Percentiles rank a stretch among this genome's conserved stretches.
These are phyloP conservation scores for Penicillium silybi DNA, from an alignment of 495 filamentous ascomycete genomes.

Conservation along the genomic window DNA sequence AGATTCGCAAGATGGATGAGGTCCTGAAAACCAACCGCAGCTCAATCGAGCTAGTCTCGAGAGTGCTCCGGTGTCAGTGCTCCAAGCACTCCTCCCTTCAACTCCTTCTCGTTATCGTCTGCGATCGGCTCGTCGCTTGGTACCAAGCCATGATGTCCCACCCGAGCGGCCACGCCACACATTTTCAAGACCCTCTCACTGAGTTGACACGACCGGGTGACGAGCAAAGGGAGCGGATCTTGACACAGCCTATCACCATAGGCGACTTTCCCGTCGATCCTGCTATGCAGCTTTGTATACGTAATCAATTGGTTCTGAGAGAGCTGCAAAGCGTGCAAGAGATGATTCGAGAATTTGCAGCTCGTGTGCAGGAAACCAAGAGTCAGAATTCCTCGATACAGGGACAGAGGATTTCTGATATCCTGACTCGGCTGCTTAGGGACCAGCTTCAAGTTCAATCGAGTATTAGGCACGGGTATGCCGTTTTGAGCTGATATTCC, in stretches of 20 bases:
- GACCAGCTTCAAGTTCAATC: neutral
- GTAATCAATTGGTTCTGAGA: neutral
- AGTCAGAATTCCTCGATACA: neutral
- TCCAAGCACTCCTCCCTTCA: neutral
- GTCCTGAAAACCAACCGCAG: neutral
- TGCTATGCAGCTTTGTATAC: neutral
- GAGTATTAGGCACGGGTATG: neutral
- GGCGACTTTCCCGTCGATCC: neutral
- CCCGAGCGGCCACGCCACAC: too few species aligned
- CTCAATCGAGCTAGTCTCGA: neutral
- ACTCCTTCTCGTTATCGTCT: neutral
- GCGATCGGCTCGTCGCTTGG: neutral
- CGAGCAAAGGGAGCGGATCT: neutral
- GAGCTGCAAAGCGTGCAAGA: neutral
- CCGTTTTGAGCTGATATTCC: neutral
- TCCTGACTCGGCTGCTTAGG: neutral
- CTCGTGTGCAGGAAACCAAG: neutral
- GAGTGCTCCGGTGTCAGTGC: neutral
- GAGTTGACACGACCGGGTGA: neutral
- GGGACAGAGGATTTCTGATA: neutral
- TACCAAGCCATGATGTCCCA: conserved; percentile 1
- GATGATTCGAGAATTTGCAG: neutral
- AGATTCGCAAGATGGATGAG: conserved; percentile 3
- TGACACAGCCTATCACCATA: neutral
- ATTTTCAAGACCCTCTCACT: neutral